Evolutionary conservation across 2,329 filamentous ascomycete genomes (phyloP).

Genomic region (Akanthomyces muscarius): DNA sequence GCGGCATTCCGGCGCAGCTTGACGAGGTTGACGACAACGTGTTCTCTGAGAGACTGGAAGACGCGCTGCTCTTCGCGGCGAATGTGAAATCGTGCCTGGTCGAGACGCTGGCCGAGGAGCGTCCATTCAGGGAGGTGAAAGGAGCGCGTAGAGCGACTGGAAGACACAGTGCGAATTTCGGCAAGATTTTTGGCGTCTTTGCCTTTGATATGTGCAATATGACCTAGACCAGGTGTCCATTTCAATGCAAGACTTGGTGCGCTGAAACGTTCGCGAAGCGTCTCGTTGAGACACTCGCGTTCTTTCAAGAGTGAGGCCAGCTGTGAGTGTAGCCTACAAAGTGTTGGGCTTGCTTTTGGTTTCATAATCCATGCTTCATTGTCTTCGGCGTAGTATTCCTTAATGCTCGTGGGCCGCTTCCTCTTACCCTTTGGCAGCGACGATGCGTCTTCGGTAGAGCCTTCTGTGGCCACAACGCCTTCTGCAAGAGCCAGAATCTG

Average conservation of each 20-base stretch:
- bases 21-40: conserved; percentile 77
- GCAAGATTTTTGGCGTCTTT: conserved; percentile 55
- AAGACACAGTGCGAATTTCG: conserved; percentile 53
- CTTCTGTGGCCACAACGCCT: conserved; percentile 64
- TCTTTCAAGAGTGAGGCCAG: conserved; percentile 57
- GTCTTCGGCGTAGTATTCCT: conserved; percentile 57
- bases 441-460: conserved; percentile 52
- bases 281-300: conserved; percentile 56
- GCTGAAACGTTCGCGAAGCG: conserved; percentile 57
- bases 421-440: conserved; percentile 52
- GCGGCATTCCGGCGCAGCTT: conserved; percentile 82
- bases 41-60: conserved; percentile 67
- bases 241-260: conserved; percentile 69
- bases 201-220: conserved; percentile 86
- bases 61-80: conserved; percentile 79
- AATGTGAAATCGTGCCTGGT: conserved; percentile 73
- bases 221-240: conserved; percentile 82
- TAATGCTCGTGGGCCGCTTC: conserved; percentile 44
- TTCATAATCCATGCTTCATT: conserved; percentile 63
- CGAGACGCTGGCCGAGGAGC: conserved; percentile 70
- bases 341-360: conserved; percentile 59
- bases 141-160: conserved; percentile 78
- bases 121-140: conserved; percentile 87
- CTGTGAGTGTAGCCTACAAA: conserved; percentile 64
- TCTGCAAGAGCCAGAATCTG: conserved; percentile 71